Base-by-base conservation (phyloP, 2,329 filamentous ascomycete genomes). In the Fusarium sp. region DNA sequence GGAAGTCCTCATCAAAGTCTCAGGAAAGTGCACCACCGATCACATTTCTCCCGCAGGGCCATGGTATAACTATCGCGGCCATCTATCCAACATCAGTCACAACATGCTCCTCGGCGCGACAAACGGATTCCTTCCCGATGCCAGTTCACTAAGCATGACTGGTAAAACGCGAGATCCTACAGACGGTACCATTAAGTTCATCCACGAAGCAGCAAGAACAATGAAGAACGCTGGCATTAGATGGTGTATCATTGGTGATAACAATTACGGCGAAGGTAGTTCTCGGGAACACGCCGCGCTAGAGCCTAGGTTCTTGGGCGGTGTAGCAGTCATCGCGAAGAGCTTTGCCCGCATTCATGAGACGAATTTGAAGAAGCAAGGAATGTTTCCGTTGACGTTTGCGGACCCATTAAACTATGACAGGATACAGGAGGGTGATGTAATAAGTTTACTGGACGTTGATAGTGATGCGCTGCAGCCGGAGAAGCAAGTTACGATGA, bases 31-130 rank as follows among this genome's bases (percentile, higher is more conserved):
- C 88, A 98, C 96, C 59, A 98, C 96, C 33, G 96, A 98, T 84
- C 98, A 96, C 75, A 98, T 98, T 83, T 98, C 94, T n/a, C 95
- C 95, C 4, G 95, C 95, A 1, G 95, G 95, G 3, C 95, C 94
- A 11, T 97, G 95, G 95, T 90, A 98, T 75, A 98, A 98, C 85
- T 99, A 98, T 90, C 98, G 98, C 87, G 96, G 96, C 72, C 96
- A 99, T 83, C 90, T 99, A 66, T 94, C 96, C 82, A 99, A 99
- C 87, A 99, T 99, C 82, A 93, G 92, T 75, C 94, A 94, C 80
- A 99, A 99, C 88, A 98, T 96, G 7, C 90, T 99, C 74, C 97
- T 98, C 83, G 96, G 95, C 58, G 96, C 96, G 67, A 88, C 95
- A 80, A 98, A 98, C 82, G 94, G 40, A 5, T 62, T 62, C 5